phyloP scores from a whole-genome alignment of 2,329 filamentous ascomycete species.

The Claviceps sp. region DNA sequence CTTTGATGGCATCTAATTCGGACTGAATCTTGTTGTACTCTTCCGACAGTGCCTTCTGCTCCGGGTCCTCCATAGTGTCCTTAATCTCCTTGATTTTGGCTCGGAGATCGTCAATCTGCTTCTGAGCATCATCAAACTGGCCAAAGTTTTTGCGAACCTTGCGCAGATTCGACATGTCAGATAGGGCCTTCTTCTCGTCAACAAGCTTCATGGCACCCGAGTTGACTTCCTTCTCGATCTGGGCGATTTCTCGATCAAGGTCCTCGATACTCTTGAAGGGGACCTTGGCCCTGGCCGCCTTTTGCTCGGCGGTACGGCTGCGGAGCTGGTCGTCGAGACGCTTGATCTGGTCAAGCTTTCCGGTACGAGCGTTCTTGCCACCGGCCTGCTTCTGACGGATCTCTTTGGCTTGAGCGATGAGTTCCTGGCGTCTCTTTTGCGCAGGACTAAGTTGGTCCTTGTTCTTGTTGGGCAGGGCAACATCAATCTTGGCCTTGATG shows the following conservation, averaged over 20 bases:
- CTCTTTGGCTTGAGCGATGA: constrained; percentile 66
- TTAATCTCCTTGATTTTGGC: constrained; percentile 78
- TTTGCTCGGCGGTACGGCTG: constrained; percentile 73
- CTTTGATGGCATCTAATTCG: constrained; percentile 82
- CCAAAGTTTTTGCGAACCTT: constrained; percentile 88
- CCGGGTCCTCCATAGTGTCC: constrained; percentile 82
- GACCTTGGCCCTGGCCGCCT: constrained; percentile 67
- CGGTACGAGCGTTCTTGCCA: constrained; percentile 68
- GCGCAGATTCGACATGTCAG: constrained; percentile 68
- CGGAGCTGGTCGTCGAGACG: constrained; percentile 81
- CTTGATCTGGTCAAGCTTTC: constrained; percentile 83
- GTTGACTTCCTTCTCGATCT: constrained; percentile 75
- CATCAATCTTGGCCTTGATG: constrained; percentile 78
- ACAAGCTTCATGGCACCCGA: constrained; percentile 87
- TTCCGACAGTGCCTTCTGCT: constrained; percentile 76
- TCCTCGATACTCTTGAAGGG: constrained; percentile 81
- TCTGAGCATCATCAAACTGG: constrained; percentile 71
- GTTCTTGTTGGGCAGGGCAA: constrained; percentile 58
- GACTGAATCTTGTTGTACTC: constrained; percentile 74
- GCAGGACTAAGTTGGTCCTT: constrained; percentile 70
- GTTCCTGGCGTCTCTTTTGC: constrained; percentile 73
- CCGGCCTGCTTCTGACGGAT: constrained; percentile 80
- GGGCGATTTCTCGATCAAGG: constrained; percentile 68
- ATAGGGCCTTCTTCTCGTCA: constrained; percentile 88
- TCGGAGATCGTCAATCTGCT: constrained; percentile 78